Base-by-base conservation (phyloP, 257 asterid species). In the Solanum etuberosum region DNA sequence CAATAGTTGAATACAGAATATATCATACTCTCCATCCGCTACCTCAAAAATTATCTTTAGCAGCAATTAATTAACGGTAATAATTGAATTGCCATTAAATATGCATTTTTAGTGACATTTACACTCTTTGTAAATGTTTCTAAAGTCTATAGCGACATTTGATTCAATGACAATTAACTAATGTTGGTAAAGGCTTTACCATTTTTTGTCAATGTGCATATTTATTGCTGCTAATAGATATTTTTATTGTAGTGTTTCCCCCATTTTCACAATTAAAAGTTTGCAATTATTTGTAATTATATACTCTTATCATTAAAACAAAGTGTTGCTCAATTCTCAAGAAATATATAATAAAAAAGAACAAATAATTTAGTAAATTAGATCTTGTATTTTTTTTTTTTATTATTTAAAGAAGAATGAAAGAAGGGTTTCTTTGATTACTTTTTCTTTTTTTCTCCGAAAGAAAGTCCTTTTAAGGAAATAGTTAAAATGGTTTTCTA, bases 171-270 rank as follows among this genome's bases (percentile, higher is more conserved):
- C 10, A 54, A 2, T 54, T 18, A 18, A 54, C 1, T 54, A 54
- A 54, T 54, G 0, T 18, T 1, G 10, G 0, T 54, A 54, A 54
- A 54, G 4, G 0, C 0, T 54, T 18, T 54, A 54, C 0, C 9
- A 6, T 1, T 6, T 18, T 54, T 1, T 1, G 4, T 18, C 18
- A 54, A 54, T 54, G 1, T 54, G 0, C 10, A 51, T 51, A 51
- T 51, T 51, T 51, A 2, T 18, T 54, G n/a, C 16, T 1, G n/a
- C n/a, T 6, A 54, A 54, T 18, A 18, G 1, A 54, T 54, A 6
- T 54, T 54, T 54, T 18, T 2, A 0, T 18, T 1, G 0, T 54
- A 54, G n/a, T 2, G 1, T 54, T 54, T 18, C 10, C 57, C 23
- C 18, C 21, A 48, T 48, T 48, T 57, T 57, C 25, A 57, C 11